Percentiles rank a stretch among this genome's conserved stretches.
Evolutionary conservation across 768 basidiomycete species (phyloP).

Genomic region (Tephrocybe sp.): DNA sequence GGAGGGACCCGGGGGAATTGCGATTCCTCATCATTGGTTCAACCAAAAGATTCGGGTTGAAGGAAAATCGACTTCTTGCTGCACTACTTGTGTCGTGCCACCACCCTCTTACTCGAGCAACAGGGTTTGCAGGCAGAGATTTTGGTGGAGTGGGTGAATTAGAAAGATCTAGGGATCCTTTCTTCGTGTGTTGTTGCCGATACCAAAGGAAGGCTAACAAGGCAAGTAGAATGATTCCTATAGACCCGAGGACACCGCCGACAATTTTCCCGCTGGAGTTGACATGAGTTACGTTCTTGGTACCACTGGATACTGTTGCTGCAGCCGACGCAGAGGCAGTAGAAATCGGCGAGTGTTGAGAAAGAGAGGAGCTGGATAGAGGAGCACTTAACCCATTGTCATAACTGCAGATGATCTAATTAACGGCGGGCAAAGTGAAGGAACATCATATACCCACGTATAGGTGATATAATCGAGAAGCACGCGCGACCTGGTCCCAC

Average conservation of each 20-base stretch:
- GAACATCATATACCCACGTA: constrained; percentile 25
- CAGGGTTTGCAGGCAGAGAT: neutral
- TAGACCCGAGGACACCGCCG: constrained; percentile 27
- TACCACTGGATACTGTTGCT: neutral
- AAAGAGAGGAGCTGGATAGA: neutral
- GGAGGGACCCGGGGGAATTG: neutral
- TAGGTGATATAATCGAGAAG: constrained; percentile 42
- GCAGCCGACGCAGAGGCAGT: neutral
- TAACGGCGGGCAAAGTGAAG: neutral
- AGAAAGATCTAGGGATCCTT: constrained; percentile 2
- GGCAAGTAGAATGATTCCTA: constrained; percentile 23
- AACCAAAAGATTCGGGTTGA: constrained; percentile 29
- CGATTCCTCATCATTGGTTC: constrained; percentile 12
- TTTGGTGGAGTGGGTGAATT: neutral
- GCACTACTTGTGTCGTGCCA: neutral
- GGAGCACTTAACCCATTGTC: constrained; percentile 5
- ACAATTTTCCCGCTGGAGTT: constrained; percentile 22
- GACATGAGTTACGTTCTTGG: neutral
- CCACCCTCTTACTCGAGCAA: constrained; percentile 3
- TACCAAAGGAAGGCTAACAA: constrained; percentile 22
- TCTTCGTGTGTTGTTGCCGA: constrained; percentile 17
- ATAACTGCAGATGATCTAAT: constrained; percentile 8
- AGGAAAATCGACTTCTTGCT: constrained; percentile 20
- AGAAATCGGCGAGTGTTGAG: no score
- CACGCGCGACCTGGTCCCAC: constrained; percentile 26